Base-by-base conservation (phyloP, 768 basidiomycete species). In the Auricularia auricula-judae region DNA sequence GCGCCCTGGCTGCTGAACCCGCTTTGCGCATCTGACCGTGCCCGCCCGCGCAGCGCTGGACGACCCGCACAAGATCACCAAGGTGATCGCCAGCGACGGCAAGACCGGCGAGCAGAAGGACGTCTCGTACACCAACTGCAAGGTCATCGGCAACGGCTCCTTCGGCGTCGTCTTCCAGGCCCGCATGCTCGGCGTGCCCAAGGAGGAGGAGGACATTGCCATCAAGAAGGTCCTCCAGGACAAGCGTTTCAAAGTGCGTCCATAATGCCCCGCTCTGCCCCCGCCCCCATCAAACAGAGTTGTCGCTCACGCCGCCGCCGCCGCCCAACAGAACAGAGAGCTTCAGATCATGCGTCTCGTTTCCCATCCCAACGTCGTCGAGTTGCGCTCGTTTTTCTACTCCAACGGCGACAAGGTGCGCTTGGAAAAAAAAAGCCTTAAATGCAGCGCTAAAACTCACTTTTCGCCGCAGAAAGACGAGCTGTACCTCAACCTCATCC, bases 151-250 rank as follows among this genome's bases (percentile, higher is more conserved):
- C 64, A 98, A 99, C 73, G 97, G 97, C 76, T 96, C 93, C 65
- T 99, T 99, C 72, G 97, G 97, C 70, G 95, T 99, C 75, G 97
- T 99, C 68, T 98, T 95, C 76, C 92, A 94, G 69, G 96, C 95
- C 65, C 93, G 86, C 77, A 85, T 98, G 64, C 80, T 94, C 61
- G 80, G 81, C 14, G 81, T 81, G 7, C 77, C 81, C 54, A 84
- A 85, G 71, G 84, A 83, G 39, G 79, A 79, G 21, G 89, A 89
- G 65, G 93, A 98, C 70, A 97, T 99, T 72, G 97, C 97, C 61
- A 99, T 99, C 84, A 99, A 99, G 91, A 98, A 98, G 82, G 97
- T 99, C 62, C 78, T 99, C 67, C 97, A 99, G 82, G 97, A 99
- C 80, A 99, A 99, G 83, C 86, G 97, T 70, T 99, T 99, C 89